Evolutionary conservation across 2,329 filamentous ascomycete species (phyloP).

Genomic region (Cytospora piceicola): DNA sequence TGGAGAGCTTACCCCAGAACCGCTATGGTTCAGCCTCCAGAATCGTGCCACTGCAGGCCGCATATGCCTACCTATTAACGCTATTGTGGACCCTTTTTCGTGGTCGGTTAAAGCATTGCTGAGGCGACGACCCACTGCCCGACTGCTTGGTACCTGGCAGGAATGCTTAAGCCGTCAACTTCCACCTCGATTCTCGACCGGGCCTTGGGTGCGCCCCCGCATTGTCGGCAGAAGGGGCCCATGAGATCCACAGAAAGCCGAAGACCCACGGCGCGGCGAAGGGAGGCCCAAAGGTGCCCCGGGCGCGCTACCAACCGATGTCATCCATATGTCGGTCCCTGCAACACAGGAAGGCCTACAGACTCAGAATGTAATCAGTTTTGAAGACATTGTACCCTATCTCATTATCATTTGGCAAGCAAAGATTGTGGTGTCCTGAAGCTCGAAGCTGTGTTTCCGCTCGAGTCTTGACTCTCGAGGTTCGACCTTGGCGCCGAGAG

Average conservation of each 20-base stretch:
- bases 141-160: conserved; percentile 17
- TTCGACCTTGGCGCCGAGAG: conserved; percentile 18
- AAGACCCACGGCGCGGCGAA: conserved; percentile 19
- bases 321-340: conserved; percentile 7
- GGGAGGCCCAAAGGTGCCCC: background rate
- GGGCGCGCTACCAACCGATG: background rate
- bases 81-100: conserved; percentile 3
- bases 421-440: background rate
- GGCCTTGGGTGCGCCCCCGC: conserved; percentile 24
- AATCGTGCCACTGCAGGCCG: conserved; percentile 14
- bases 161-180: conserved; percentile 18
- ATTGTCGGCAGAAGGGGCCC: conserved; percentile 19
- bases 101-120: conserved; percentile 4
- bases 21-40: conserved; percentile 16
- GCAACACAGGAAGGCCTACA: conserved; percentile 12
- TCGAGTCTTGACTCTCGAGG: background rate
- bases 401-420: background rate
- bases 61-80: conserved; percentile 2
- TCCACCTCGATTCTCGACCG: conserved; percentile 14
- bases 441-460: background rate
- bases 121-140: conserved; percentile 12
- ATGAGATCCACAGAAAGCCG: conserved; percentile 29
- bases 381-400: conserved; percentile 4
- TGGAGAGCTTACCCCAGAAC: conserved; percentile 7
- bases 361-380: background rate